Conservation (phyloP, 2,329 filamentous ascomycete genomes). For the Aspergillus felis region DNA sequence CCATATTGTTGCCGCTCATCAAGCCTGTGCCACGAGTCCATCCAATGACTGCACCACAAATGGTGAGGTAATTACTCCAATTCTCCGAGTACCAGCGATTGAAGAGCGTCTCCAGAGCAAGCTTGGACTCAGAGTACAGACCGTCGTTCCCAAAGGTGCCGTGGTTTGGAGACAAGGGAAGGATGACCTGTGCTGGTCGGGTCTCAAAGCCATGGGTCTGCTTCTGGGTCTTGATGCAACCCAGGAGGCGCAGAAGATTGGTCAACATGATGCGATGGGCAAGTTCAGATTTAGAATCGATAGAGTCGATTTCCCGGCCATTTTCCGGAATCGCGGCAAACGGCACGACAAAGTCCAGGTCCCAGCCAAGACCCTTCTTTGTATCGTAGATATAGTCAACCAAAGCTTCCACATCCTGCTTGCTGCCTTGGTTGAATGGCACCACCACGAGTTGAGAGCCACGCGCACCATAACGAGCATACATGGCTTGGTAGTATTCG, state of each 20-base stretch:
- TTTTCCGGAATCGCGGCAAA: slow-evolving; percentile 98
- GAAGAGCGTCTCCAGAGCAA: slow-evolving; percentile 94
- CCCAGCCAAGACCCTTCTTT: slow-evolving; percentile 97
- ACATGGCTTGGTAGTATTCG: slow-evolving; percentile 99
- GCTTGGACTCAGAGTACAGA: slow-evolving; percentile 96
- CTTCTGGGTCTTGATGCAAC: slow-evolving; percentile 88
- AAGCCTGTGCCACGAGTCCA: slow-evolving; percentile 98
- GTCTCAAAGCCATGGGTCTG: slow-evolving; percentile 84
- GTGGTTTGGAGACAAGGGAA: slow-evolving; percentile 95
- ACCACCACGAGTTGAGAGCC: slow-evolving; percentile 97
- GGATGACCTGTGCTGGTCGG: slow-evolving; percentile 90
- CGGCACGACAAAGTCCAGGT: slow-evolving; percentile 91
- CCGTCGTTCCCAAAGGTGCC: slow-evolving; percentile 97
- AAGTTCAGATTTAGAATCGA: slow-evolving; percentile 96
- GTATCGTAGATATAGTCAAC: slow-evolving; percentile 94
- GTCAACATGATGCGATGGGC: slow-evolving; percentile 99
- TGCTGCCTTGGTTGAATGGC: slow-evolving; percentile 98
- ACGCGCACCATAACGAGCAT: slow-evolving; percentile 85
- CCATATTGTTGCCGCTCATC: slow-evolving; percentile 97
- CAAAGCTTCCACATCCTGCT: slow-evolving; percentile 92
- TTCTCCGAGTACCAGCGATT: slow-evolving; percentile 97
- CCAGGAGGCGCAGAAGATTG: slow-evolving; percentile 87
- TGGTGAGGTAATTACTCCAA: slow-evolving; percentile 96
- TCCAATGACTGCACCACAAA: slow-evolving; percentile 96
- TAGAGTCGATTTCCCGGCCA: slow-evolving; percentile 91